Conservation (phyloP, 495 filamentous ascomycete genomes). For the Neurospora sp. region DNA sequence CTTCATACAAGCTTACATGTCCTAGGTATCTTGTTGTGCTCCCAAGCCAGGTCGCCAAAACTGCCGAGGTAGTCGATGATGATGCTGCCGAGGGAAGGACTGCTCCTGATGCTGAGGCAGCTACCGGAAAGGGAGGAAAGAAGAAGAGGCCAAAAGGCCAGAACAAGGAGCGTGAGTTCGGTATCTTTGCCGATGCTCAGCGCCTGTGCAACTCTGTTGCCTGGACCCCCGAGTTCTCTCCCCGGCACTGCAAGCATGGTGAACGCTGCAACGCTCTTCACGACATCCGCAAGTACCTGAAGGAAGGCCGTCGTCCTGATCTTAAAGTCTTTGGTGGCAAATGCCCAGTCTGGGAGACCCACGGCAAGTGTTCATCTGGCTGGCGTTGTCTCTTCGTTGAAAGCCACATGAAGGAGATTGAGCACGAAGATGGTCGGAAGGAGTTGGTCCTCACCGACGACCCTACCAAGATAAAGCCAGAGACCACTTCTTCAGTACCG, state of each 20-base stretch:
- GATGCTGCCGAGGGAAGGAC: constrained; percentile 56
- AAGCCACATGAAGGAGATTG: constrained; percentile 69
- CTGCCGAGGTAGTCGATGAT: constrained; percentile 39
- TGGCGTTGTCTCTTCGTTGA: constrained; percentile 88
- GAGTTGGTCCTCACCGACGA: constrained; percentile 61
- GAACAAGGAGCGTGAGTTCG: constrained; percentile 80
- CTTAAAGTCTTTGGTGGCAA: constrained; percentile 60
- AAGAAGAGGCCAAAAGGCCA: constrained; percentile 60
- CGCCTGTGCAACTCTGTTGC: constrained; percentile 65
- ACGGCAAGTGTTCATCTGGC: constrained; percentile 66
- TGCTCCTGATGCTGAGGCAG: constrained; percentile 33
- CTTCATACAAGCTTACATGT: constrained; percentile 9
- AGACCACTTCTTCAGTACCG: not conserved
- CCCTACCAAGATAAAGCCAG: constrained; percentile 10
- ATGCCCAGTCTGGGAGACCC: constrained; percentile 70
- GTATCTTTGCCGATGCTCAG: constrained; percentile 64
- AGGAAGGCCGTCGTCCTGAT: constrained; percentile 70
- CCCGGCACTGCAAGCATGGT: constrained; percentile 59
- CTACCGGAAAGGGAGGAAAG: constrained; percentile 20
- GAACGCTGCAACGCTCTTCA: constrained; percentile 71
- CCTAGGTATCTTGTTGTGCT: constrained; percentile 48
- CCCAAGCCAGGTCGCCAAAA: constrained; percentile 12
- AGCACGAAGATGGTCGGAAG: constrained; percentile 62
- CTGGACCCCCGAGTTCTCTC: constrained; percentile 64
- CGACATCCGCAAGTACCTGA: constrained; percentile 73